Conservation (phyloP, 192 early-diverging fungal genomes). For the Coemansia sp. region DNA sequence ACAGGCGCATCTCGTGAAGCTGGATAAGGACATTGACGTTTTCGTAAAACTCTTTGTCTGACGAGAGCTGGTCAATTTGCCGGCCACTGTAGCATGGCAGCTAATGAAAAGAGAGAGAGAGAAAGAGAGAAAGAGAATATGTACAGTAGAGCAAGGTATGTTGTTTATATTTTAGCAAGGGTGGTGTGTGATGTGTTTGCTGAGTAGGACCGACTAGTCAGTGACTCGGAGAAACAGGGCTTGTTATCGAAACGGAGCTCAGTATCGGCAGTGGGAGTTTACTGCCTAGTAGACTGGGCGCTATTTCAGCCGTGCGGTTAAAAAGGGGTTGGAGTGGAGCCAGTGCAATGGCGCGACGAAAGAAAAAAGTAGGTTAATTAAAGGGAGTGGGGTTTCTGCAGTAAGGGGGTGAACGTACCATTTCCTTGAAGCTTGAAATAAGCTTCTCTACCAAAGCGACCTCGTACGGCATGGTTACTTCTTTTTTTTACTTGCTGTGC, state of each 20-base stretch:
- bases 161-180: not conserved
- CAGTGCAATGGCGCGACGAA: too few species aligned
- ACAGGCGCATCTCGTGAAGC: constrained; percentile 71
- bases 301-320: too few species aligned
- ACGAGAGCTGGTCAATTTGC: constrained; percentile 60
- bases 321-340: too few species aligned
- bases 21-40: constrained; percentile 72
- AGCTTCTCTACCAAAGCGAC: constrained; percentile 48
- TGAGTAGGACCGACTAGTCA: too few species aligned
- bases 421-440: constrained; percentile 45
- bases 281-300: too few species aligned
- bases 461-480: constrained; percentile 40
- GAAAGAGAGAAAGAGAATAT: not conserved
- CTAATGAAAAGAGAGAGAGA: constrained; percentile 42
- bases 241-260: too few species aligned
- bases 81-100: constrained; percentile 71
- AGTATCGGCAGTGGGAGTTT: too few species aligned
- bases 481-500: not conserved
- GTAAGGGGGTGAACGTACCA: constrained; percentile 28
- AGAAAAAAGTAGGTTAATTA: too few species aligned
- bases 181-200: too few species aligned
- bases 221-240: too few species aligned
- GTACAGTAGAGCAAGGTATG: constrained; percentile 1
- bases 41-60: constrained; percentile 76
- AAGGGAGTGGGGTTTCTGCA: too few species aligned